Evolutionary conservation across 331 rosid genomes (phyloP).

Genomic region (Stylosanthes scabra): DNA sequence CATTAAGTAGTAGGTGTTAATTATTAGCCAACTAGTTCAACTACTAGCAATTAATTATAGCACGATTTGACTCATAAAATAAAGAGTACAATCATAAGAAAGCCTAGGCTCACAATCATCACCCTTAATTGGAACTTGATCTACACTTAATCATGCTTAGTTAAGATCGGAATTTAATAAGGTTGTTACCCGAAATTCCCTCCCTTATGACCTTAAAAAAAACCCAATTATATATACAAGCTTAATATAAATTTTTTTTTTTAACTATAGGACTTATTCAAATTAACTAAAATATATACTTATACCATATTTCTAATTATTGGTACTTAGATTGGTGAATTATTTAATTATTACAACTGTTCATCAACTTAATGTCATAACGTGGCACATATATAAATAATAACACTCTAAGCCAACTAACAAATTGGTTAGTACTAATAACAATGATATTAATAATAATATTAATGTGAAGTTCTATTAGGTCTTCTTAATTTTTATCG

Average conservation of each 20-base stretch:
- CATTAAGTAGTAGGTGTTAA: neutral
- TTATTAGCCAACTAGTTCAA: conserved; percentile 20
- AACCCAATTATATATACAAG: neutral
- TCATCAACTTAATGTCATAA: conserved; percentile 24
- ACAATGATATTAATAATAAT: conserved; percentile 14
- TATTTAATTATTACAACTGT: conserved; percentile 21
- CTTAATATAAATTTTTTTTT: conserved; percentile 7
- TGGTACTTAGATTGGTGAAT: conserved; percentile 1
- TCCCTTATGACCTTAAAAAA: conserved; percentile 42
- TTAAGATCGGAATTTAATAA: conserved; percentile 16
- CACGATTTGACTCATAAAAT: conserved; percentile 6
- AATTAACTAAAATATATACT: neutral
- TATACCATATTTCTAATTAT: conserved; percentile 10
- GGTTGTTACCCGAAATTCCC: conserved; percentile 52
- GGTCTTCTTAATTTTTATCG: neutral
- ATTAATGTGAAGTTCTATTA: conserved; percentile 6
- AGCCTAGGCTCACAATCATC: conserved; percentile 41
- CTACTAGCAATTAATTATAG: conserved; percentile 2
- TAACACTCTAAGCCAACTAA: conserved; percentile 28
- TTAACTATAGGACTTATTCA: conserved; percentile 18
- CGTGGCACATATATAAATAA: neutral
- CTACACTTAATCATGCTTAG: neutral
- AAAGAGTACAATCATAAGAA: neutral
- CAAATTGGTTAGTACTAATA: conserved; percentile 4
- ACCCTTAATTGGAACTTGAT: conserved; percentile 35